Evolutionary conservation across 331 rosid species (phyloP).

Genomic region (Prunus yedoensis): DNA sequence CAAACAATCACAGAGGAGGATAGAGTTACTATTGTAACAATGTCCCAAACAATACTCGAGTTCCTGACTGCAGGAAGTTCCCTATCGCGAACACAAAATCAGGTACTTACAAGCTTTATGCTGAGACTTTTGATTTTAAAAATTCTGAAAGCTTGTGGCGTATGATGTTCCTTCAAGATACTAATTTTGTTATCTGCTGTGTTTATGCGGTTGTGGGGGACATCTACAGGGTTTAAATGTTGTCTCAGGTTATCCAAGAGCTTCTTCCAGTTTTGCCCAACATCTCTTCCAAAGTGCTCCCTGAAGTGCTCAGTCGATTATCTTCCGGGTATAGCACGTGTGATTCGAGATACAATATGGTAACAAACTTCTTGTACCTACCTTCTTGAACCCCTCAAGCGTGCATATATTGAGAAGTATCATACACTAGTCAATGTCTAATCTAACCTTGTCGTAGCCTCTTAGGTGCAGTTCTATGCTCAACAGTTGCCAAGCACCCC

Average conservation of each 20-base stretch:
- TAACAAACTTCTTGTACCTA: slow-evolving; percentile 24
- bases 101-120: slow-evolving; percentile 46
- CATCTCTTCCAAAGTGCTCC: slow-evolving; percentile 75
- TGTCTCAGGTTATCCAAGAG: slow-evolving; percentile 66
- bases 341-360: slow-evolving; percentile 77
- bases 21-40: slow-evolving; percentile 84
- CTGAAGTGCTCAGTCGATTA: slow-evolving; percentile 75
- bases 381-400: slow-evolving; percentile 31
- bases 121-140: background rate
- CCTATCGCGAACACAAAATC: slow-evolving; percentile 49
- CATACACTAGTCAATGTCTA: slow-evolving; percentile 11
- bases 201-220: slow-evolving; percentile 11
- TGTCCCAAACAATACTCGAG: slow-evolving; percentile 75
- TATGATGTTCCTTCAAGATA: slow-evolving; percentile 3
- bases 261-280: slow-evolving; percentile 88
- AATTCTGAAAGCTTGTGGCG: background rate
- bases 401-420: slow-evolving; percentile 24
- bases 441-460: slow-evolving; percentile 14
- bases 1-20: slow-evolving; percentile 86
- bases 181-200: slow-evolving; percentile 8
- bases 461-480: slow-evolving; percentile 16
- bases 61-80: slow-evolving; percentile 91
- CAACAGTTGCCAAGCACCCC: background rate
- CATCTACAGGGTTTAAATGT: slow-evolving; percentile 50
- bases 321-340: slow-evolving; percentile 92